Conservation (phyloP, 805 yeast genomes). For the Vanderwaltozyma yarrowii region DNA sequence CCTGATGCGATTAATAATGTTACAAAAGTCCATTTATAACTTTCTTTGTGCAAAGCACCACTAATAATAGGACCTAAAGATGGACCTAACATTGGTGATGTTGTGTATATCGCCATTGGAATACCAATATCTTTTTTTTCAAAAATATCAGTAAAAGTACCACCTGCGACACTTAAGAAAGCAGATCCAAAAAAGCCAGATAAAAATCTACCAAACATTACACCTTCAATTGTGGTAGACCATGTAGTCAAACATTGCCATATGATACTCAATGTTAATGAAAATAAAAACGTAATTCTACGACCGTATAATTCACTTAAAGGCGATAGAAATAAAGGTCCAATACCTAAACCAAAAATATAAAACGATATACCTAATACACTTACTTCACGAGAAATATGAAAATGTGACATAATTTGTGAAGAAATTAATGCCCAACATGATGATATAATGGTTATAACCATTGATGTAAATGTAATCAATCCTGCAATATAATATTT, state of each 20-base stretch:
- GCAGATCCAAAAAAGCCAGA: slow-evolving; percentile 70
- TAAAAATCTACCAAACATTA: slow-evolving; percentile 54
- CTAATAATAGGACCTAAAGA: slow-evolving; percentile 57
- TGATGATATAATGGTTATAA: slow-evolving; percentile 61
- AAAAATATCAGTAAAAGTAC: slow-evolving; percentile 64
- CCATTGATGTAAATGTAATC: slow-evolving; percentile 45
- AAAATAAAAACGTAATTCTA: slow-evolving; percentile 45
- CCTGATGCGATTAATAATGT: slow-evolving; percentile 56
- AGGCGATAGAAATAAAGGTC: slow-evolving; percentile 59
- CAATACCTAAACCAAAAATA: slow-evolving; percentile 61
- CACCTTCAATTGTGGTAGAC: slow-evolving; percentile 50
- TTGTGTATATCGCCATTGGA: slow-evolving; percentile 58
- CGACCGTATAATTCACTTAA: slow-evolving; percentile 60
- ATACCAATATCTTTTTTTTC: slow-evolving; percentile 48
- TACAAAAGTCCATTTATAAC: slow-evolving; percentile 67
- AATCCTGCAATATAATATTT: slow-evolving; percentile 50
- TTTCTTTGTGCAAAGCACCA: slow-evolving; percentile 38
- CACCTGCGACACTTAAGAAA: slow-evolving; percentile 69
- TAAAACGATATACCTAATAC: slow-evolving; percentile 52
- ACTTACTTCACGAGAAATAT: slow-evolving; percentile 44
- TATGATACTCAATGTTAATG: slow-evolving; percentile 47
- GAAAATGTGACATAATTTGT: slow-evolving; percentile 37
- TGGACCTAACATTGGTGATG: slow-evolving; percentile 63
- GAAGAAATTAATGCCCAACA: slow-evolving; percentile 54
- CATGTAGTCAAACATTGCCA: slow-evolving; percentile 49